Percentiles rank a stretch among this genome's conserved stretches.
phyloP scores from a whole-genome alignment of 306 rosid genomes.

The Pyrus bretschneideri region DNA sequence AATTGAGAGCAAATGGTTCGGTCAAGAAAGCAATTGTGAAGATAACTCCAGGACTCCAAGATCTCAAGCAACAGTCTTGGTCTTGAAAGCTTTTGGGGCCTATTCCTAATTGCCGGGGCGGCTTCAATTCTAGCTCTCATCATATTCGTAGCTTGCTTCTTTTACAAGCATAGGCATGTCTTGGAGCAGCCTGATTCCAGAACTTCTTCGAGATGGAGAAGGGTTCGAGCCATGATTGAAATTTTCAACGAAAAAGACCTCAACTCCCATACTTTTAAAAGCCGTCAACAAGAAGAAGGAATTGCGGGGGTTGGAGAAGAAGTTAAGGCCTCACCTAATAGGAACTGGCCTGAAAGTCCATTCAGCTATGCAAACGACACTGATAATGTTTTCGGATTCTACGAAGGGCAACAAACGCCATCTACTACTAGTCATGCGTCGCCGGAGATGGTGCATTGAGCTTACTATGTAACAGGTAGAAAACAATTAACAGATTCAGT shows the following conservation, averaged over 20 bases:
- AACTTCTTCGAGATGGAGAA: not conserved
- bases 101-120: conserved; percentile 43
- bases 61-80: conserved; percentile 39
- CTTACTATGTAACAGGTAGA: not conserved
- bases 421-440: not conserved
- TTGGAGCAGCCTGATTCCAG: conserved; percentile 3
- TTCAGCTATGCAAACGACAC: not conserved
- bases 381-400: not conserved
- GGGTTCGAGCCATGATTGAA: conserved; percentile 4
- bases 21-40: conserved; percentile 9
- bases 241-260: conserved; percentile 33
- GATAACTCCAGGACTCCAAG: not conserved
- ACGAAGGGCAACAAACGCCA: not conserved
- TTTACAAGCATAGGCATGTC: conserved; percentile 27
- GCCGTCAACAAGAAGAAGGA: not conserved
- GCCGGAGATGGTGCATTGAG: not conserved
- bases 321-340: not conserved
- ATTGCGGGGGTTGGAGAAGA: not conserved
- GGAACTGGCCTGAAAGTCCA: not conserved
- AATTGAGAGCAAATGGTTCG: conserved; percentile 41
- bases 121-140: conserved; percentile 33
- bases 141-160: conserved; percentile 24
- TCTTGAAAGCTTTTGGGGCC: conserved; percentile 65
- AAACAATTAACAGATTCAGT: not conserved
- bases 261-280: conserved; percentile 17